Evolutionary conservation across 163 green algal species (phyloP), one percentile per base, ranked within the genome.

Genomic region (Scenedesmus sp.): DNA sequence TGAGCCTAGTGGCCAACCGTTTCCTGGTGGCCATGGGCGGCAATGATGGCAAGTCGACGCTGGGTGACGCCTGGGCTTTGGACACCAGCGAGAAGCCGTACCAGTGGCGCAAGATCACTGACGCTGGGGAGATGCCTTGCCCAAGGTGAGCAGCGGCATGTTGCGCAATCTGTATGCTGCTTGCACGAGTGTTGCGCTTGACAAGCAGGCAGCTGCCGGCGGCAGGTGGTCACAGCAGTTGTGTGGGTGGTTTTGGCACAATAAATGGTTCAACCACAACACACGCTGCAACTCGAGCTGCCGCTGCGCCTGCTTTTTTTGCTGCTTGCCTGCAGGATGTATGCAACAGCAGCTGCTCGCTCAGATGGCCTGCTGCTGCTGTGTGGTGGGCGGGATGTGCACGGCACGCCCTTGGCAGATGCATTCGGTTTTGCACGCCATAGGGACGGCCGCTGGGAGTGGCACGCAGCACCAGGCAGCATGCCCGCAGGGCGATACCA

Each of bases 1-100:
- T 99, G 33, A 96, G 97, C 30, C 95, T 99, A 42, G 98, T 99
- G 24, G 98, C 97, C 46, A 99, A 99, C 91, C 96, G 98, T 53
- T 99, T 99, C 93, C 94, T 99, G 37, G 97, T 99, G 33, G 98
- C 96, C 1, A 98, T 99, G 93, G 98, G 98, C 40, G 98, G 98
- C 87, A 99, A 99, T 82, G 98, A 99, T 92, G 98, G 98, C 86
- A 97, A 97, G 91, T 93, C 94, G 37, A 99, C 97, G 22, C 94
- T 99, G 83, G 92, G 93, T 4, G 98, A 99, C 93, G 96, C 96
- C 0, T 99, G 98, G 98, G 96, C 98, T 0, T 95, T 99, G 73
- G 98, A 99, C 92, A 99, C 98, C 13, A 97, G 95, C 35, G 97
- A 99, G 87, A 99, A 99, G 94, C 98, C 98, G 6, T 99, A 99